Evolutionary conservation across 2,329 filamentous ascomycete species (phyloP), one percentile per base, ranked within the genome.

Genomic region (Xylaria arbuscula): DNA sequence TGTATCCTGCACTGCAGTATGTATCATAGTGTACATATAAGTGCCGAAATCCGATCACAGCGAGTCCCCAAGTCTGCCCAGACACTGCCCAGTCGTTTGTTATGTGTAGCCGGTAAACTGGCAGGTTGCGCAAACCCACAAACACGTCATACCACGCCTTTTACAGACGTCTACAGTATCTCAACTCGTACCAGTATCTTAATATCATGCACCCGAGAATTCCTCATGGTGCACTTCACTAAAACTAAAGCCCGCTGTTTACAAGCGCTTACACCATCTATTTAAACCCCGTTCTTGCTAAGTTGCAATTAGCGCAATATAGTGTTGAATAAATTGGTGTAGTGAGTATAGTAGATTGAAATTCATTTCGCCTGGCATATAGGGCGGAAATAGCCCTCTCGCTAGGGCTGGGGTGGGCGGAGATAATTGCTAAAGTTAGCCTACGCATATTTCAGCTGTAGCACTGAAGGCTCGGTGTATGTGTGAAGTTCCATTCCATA

Each of bases 11-110:
- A 36, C 53, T 55, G 34, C 55, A 57, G 38, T 28, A 28, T 32
- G 51, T 8, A 1, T 3, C 51, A 19, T 48, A 24, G 9, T 9
- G 17, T 22, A 32, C n/a, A 55, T 3, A 42, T 32, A 8, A n/a
- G 47, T 64, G 61, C 61, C 61, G 61, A 57, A 42, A 57, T 64
- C 61, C 61, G 61, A 64, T 42, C 45, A 22, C 53, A 38, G 9
- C n/a, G 34, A 40, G 10, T 22, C 10, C 13, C 5, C 28, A 28
- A 28, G 28, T 28, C 28, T 28, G 28, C 28, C 28, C 28, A 5
- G 2, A 5, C 28, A 28, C 28, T 28, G 28, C 36, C 38, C 36
- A 56, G 42, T 15, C 22, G 10, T 57, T 15, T 17, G 13, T 34
- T 28, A 11, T 53, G 19, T 19, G n/a, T n/a, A 8, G 45, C 19